A percentile compares a stretch with the other conserved stretches of the same genome.
Evolutionary conservation across 2,329 filamentous ascomycete species (phyloP).

Genomic region (Diaporthe nobilis): DNA sequence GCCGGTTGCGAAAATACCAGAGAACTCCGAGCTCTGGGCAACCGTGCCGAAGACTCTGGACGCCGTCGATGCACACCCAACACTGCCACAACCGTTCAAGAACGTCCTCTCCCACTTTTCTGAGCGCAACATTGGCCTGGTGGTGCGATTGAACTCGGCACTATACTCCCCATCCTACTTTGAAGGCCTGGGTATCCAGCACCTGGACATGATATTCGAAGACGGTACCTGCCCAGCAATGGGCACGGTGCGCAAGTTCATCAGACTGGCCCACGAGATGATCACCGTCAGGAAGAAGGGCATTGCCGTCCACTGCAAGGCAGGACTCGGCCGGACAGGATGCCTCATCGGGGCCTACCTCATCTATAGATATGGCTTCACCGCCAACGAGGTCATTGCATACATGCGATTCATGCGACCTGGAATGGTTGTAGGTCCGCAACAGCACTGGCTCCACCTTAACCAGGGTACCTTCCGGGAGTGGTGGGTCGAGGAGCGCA

Average conservation of each 20-base stretch:
- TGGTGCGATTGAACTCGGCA: slow-evolving; percentile 95
- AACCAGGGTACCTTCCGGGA: slow-evolving; percentile 98
- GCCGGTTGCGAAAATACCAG: slow-evolving; percentile 79
- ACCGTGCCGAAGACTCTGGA: slow-evolving; percentile 82
- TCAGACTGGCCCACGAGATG: slow-evolving; percentile 93
- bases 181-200: slow-evolving; percentile 92
- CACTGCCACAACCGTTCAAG: slow-evolving; percentile 89
- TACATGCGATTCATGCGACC: slow-evolving; percentile 99
- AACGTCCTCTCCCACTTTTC: slow-evolving; percentile 94
- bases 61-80: slow-evolving; percentile 78
- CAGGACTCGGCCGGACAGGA: slow-evolving; percentile 93
- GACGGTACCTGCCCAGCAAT: slow-evolving; percentile 96
- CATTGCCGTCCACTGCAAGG: slow-evolving; percentile 99
- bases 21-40: slow-evolving; percentile 80
- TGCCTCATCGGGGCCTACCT: slow-evolving; percentile 98
- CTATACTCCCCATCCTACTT: slow-evolving; percentile 98
- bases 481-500: slow-evolving; percentile 95
- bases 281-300: slow-evolving; percentile 92
- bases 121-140: slow-evolving; percentile 89
- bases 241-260: slow-evolving; percentile 92
- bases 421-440: slow-evolving; percentile 98
- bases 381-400: slow-evolving; percentile 95
- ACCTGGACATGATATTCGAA: slow-evolving; percentile 99
- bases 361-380: slow-evolving; percentile 97
- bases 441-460: slow-evolving; percentile 98